A percentile compares a stretch with the other conserved stretches of the same genome.
Conservation (phyloP, 208 protist genomes). For the Naegleria lovaniensis region DNA sequence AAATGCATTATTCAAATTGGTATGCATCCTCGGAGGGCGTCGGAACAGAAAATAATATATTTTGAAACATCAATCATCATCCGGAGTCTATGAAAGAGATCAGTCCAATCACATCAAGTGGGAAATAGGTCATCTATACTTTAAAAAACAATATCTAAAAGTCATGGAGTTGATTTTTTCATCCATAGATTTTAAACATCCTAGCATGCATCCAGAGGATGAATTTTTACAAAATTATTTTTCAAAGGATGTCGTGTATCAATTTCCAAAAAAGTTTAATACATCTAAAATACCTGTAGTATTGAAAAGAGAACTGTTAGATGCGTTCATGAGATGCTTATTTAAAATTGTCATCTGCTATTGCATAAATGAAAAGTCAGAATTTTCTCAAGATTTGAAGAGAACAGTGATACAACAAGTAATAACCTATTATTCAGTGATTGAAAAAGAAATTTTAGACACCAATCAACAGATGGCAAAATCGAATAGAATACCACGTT, state of each 20-base stretch:
- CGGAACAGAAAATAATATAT: no score
- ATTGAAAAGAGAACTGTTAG: not conserved
- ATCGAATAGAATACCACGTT: not conserved
- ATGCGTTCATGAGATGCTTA: not conserved
- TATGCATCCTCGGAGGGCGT: not conserved
- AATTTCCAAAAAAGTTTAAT: not conserved
- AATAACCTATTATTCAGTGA: not conserved
- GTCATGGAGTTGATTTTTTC: not conserved
- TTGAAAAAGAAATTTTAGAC: not conserved
- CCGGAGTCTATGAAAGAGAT: no score
- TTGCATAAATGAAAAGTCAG: not conserved
- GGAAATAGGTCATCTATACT: not conserved
- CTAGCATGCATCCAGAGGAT: not conserved
- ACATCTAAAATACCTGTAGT: not conserved
- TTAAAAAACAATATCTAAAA: not conserved
- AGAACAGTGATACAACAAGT: not conserved
- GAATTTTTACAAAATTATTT: not conserved
- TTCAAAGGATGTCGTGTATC: not conserved
- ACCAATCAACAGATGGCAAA: not conserved
- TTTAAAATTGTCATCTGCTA: not conserved
- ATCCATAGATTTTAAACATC: not conserved
- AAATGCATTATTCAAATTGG: not conserved
- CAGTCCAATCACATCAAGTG: not conserved
- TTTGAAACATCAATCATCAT: no score
- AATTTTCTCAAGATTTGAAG: not conserved